Evolutionary conservation across 768 basidiomycete species (phyloP), one percentile per base, ranked within the genome.

Genomic region (Coprinopsis sp.): DNA sequence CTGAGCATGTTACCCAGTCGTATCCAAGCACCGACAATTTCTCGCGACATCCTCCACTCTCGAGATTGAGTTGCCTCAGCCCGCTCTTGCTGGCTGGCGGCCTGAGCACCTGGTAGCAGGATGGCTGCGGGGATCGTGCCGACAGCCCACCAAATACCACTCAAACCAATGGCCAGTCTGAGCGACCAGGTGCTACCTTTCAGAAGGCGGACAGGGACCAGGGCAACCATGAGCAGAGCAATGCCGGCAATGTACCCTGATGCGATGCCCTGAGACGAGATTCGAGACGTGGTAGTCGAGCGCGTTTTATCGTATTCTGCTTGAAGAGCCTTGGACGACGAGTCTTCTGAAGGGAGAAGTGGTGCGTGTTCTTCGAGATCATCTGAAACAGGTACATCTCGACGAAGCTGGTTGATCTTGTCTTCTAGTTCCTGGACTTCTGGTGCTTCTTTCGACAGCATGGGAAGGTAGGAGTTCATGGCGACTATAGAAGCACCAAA

Each of bases 401-500:
- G n/a, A n/a, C n/a, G n/a, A n/a, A n/a, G n/a, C n/a, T n/a, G n/a
- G n/a, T n/a, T 54, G 27, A 22, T 55, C 52, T 29, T 33, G 12
- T 59, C 56, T 23, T 66, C 61, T 2, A 76, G 62, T 13, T 61
- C 53, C 14, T 71, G 55, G 7, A 86, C 82, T 52, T 84, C 81
- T 3, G 79, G 77, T 1, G 82, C 74, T 33, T 79, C 78, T 50
- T 75, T 76, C 2, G 88, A 87, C 6, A 91, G 74, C 1, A 68
- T 67, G 0, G 89, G 91, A 3, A 95, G 77, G 62, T 95, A 95
- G 0, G 91, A 78, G 59, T 97, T 97, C 74, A 91, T 79, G 16
- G 91, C 92, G 3, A 97, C 94, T 8, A 84, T 72, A 3, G 85
- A 87, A 0, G 84, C 86, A 2, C 92, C 89, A 53, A 96, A 96